Conservation (phyloP, 345 rosid species). For the Populus nigra region DNA sequence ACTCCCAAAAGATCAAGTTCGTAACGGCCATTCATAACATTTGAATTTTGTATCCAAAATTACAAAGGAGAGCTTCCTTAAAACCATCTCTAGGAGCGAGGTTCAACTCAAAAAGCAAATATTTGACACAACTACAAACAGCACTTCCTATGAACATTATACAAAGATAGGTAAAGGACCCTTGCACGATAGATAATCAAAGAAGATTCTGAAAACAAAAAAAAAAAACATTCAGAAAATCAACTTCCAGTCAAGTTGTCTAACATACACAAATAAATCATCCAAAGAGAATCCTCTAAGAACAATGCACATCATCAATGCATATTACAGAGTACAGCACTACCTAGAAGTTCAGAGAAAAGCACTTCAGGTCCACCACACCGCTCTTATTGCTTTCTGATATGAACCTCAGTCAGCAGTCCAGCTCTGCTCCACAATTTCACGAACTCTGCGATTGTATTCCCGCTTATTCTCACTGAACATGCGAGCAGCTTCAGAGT, state of each 20-base stretch:
- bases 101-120: not conserved
- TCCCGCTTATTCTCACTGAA: slow-evolving; percentile 91
- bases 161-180: not conserved
- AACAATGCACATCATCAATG: slow-evolving; percentile 17
- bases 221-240: not conserved
- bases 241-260: slow-evolving; percentile 8
- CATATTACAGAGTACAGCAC: slow-evolving; percentile 9
- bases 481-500: slow-evolving; percentile 98
- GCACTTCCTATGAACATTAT: slow-evolving; percentile 18
- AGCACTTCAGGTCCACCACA: not conserved
- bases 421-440: slow-evolving; percentile 92
- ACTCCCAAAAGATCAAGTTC: not conserved
- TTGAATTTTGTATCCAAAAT: slow-evolving; percentile 2
- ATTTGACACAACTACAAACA: not conserved
- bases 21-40: not conserved
- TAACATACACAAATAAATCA: slow-evolving; percentile 23
- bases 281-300: slow-evolving; percentile 7
- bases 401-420: slow-evolving; percentile 55
- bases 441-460: slow-evolving; percentile 85
- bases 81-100: not conserved
- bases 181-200: not conserved
- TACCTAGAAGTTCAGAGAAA: not conserved
- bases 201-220: not conserved
- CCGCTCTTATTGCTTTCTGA: not conserved
- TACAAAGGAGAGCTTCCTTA: not conserved